phyloP scores from a whole-genome alignment of 1,284 basidiomycete genomes.

The Ustilago sp. region DNA sequence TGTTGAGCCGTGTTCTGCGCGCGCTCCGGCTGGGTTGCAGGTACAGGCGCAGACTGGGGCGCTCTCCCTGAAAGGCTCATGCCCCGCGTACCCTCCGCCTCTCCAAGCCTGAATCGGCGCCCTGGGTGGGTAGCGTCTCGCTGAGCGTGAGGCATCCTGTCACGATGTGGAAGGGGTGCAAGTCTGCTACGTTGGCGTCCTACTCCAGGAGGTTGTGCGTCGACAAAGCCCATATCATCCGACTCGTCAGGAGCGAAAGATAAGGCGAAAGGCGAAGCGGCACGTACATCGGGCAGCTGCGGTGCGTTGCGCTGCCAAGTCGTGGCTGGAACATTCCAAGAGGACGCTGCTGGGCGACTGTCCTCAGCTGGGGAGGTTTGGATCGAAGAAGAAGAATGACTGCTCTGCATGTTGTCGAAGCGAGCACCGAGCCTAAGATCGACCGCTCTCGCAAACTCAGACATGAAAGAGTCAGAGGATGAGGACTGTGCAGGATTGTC shows the following conservation, averaged over 20 bases:
- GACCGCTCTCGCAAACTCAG: constrained; percentile 32
- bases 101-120: background rate
- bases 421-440: constrained; percentile 29
- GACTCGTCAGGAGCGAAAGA: constrained; percentile 19
- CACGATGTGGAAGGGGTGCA: background rate
- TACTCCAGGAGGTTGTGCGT: background rate
- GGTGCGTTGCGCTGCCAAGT: constrained; percentile 13
- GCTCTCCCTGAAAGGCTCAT: background rate
- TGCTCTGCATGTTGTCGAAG: constrained; percentile 6
- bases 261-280: constrained; percentile 32
- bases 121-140: background rate
- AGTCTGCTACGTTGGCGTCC: constrained; percentile 6
- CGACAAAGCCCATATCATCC: background rate
- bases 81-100: background rate
- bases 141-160: background rate
- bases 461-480: constrained; percentile 26
- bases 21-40: background rate
- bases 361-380: background rate
- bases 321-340: background rate
- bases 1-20: background rate
- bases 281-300: constrained; percentile 36
- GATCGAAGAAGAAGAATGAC: background rate
- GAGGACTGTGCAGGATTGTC: background rate
- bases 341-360: background rate
- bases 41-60: background rate